A percentile compares a stretch with the other conserved stretches of the same genome.
These are phyloP conservation scores for Linum lewisii DNA, from an alignment of 345 rosid genomes.

Conservation along the genomic window DNA sequence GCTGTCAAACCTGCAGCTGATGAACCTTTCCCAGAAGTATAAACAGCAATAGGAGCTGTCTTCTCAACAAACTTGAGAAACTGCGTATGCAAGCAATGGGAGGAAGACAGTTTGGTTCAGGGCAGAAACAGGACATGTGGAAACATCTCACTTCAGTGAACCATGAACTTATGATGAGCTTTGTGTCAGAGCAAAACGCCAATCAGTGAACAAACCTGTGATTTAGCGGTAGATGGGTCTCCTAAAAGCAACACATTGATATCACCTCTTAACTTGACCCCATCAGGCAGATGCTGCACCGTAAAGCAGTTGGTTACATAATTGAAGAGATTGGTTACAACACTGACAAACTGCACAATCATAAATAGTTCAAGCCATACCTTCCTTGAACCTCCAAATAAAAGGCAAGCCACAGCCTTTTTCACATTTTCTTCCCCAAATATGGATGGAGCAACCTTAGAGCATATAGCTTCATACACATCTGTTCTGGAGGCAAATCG, in stretches of 20 bases:
- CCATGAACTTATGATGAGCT: not conserved
- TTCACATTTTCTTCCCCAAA: slow-evolving; percentile 88
- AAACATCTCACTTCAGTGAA: not conserved
- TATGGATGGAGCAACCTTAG: slow-evolving; percentile 88
- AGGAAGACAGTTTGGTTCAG: slow-evolving; percentile 16
- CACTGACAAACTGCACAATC: not conserved
- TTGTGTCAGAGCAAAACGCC: too few relatives aligned
- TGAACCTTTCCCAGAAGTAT: slow-evolving; percentile 96
- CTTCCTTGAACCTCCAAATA: slow-evolving; percentile 96
- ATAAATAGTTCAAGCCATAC: slow-evolving; percentile 20
- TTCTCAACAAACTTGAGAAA: slow-evolving; percentile 96
- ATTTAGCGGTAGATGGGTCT: slow-evolving; percentile 96
- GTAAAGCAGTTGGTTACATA: too few relatives aligned
- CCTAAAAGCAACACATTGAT: slow-evolving; percentile 89
- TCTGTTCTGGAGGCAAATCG: slow-evolving; percentile 58
- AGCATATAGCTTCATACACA: slow-evolving; percentile 48
- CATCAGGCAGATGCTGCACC: slow-evolving; percentile 72
- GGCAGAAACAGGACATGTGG: not conserved
- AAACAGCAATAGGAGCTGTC: slow-evolving; percentile 94
- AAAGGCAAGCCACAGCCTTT: slow-evolving; percentile 86
- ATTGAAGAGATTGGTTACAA: slow-evolving; percentile 7
- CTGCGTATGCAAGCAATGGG: slow-evolving; percentile 24
- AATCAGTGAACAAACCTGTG: slow-evolving; percentile 46
- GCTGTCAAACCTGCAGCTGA: slow-evolving; percentile 99
- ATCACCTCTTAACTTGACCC: slow-evolving; percentile 92